phyloP scores from a whole-genome alignment of 768 basidiomycete genomes.

The Crepidotus variabilis region DNA sequence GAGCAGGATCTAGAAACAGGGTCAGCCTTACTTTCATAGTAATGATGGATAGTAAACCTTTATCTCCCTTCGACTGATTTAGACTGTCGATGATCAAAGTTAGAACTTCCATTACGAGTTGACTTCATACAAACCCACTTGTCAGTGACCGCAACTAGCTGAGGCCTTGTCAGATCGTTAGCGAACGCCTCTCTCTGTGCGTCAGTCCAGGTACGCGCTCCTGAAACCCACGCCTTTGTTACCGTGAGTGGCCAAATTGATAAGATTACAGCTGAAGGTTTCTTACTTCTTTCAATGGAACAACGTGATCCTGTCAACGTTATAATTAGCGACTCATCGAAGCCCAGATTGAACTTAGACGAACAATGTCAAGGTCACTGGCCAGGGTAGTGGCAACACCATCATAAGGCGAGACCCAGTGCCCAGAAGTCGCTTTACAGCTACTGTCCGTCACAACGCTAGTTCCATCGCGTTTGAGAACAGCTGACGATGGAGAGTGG shows the following conservation, averaged over 20 bases:
- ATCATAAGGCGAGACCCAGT: slow-evolving; percentile 53
- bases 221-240: slow-evolving; percentile 49
- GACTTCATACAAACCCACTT: slow-evolving; percentile 17
- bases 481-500: slow-evolving; percentile 23
- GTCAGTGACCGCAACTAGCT: slow-evolving; percentile 47
- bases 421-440: slow-evolving; percentile 43
- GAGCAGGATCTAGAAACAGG: slow-evolving; percentile 35
- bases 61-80: slow-evolving; percentile 50
- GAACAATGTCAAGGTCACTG: slow-evolving; percentile 49
- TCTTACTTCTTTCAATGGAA: slow-evolving; percentile 49
- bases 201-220: slow-evolving; percentile 47
- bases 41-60: slow-evolving; percentile 25
- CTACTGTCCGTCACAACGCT: slow-evolving; percentile 35
- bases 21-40: background rate
- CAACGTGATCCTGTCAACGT: slow-evolving; percentile 42
- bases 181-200: slow-evolving; percentile 49
- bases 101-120: background rate
- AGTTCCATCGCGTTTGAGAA: slow-evolving; percentile 42
- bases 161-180: slow-evolving; percentile 53
- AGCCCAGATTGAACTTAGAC: slow-evolving; percentile 13
- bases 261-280: background rate
- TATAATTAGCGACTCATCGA: too few relatives aligned
- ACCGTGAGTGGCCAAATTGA: background rate
- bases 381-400: slow-evolving; percentile 37
- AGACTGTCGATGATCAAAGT: slow-evolving; percentile 20